These are phyloP conservation scores for Tricholoma bakamatsutake DNA, from an alignment of 768 basidiomycete genomes.

Conservation along the genomic window DNA sequence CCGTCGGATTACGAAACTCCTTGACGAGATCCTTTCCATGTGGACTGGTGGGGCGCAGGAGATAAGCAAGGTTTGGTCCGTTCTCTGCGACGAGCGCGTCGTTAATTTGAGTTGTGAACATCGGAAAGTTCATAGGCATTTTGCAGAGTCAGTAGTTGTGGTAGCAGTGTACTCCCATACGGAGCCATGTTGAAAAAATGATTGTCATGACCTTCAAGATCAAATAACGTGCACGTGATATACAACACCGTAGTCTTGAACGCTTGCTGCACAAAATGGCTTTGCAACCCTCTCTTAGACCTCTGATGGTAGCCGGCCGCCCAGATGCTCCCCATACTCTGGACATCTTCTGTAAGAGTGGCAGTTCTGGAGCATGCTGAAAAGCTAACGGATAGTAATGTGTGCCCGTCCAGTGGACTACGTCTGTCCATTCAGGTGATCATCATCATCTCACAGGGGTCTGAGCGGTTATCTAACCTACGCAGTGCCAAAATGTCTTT, in stretches of 20 bases:
- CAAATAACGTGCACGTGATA: slow-evolving; percentile 1
- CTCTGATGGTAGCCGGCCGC: slow-evolving; percentile 57
- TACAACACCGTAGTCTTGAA: background rate
- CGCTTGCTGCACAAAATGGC: slow-evolving; percentile 46
- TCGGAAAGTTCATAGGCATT: slow-evolving; percentile 52
- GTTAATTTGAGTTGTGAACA: slow-evolving; percentile 53
- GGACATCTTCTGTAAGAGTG: slow-evolving; percentile 64
- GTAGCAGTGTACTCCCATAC: too few species aligned
- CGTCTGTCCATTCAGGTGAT: slow-evolving; percentile 79
- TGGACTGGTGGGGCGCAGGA: slow-evolving; percentile 71
- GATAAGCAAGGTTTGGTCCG: slow-evolving; percentile 64
- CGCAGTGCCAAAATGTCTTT: slow-evolving; percentile 55
- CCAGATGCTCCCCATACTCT: slow-evolving; percentile 66
- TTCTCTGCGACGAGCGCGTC: slow-evolving; percentile 58
- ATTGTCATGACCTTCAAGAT: background rate
- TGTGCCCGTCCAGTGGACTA: slow-evolving; percentile 58
- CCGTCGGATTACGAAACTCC: slow-evolving; percentile 57
- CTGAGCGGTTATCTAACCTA: background rate
- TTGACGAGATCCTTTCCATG: slow-evolving; percentile 75
- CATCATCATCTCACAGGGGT: background rate
- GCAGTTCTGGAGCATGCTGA: background rate
- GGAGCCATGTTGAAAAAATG: background rate
- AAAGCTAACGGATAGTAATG: background rate
- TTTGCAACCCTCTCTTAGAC: slow-evolving; percentile 65
- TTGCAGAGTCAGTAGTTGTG: background rate